Conservation (phyloP, 202 grass and related monocot species). For the Dendrocalamus latiflorus region DNA sequence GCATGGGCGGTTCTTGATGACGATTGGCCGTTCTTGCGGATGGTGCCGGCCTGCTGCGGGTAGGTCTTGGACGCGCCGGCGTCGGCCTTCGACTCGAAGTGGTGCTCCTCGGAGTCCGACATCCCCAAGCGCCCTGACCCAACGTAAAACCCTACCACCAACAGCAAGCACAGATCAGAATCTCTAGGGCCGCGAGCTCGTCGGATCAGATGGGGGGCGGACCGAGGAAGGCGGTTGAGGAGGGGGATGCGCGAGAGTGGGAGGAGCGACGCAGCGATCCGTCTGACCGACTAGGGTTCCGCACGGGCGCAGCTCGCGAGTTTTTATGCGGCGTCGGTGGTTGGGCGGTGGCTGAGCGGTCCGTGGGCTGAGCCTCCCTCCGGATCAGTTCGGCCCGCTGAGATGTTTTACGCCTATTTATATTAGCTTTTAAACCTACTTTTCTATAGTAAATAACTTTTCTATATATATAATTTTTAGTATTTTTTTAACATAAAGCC, state of each 20-base stretch:
- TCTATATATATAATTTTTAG: too few species aligned
- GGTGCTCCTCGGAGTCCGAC: conserved; percentile 94
- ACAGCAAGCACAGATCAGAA: not conserved
- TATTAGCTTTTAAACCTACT: too few species aligned
- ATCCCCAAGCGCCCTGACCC: conserved; percentile 25
- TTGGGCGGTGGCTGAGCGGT: not conserved
- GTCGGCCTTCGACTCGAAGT: conserved; percentile 91
- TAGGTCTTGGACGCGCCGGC: conserved; percentile 90
- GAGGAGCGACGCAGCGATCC: not conserved
- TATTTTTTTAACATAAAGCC: too few species aligned
- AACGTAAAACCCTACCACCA: conserved; percentile 11
- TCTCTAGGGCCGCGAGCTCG: not conserved
- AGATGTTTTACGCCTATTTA: too few species aligned
- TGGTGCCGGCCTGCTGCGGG: conserved; percentile 84
- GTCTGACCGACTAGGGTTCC: conserved; percentile 32
- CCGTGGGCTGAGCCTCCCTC: not conserved
- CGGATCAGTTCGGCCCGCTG: not conserved
- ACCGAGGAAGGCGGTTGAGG: conserved; percentile 1
- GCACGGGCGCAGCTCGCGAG: not conserved
- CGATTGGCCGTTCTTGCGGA: conserved; percentile 85
- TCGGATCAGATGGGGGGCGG: not conserved
- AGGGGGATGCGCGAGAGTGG: not conserved
- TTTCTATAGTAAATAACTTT: too few species aligned
- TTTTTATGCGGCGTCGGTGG: not conserved
- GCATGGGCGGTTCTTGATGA: conserved; percentile 83